phyloP scores from a whole-genome alignment of 1,284 basidiomycete species.

The Pseudozyma thailandica region DNA sequence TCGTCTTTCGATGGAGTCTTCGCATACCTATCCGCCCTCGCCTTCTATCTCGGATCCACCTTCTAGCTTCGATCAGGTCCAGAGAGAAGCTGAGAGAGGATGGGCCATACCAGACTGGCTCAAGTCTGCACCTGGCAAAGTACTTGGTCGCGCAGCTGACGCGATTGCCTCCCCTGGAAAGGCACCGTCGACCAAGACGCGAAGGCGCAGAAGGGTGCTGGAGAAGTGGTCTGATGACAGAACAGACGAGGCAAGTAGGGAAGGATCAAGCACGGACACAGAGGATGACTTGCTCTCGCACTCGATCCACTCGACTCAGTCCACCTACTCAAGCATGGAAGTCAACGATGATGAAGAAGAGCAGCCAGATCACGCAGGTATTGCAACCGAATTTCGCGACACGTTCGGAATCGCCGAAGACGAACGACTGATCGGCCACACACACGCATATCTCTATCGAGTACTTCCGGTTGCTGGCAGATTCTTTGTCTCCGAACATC shows the following conservation, averaged over 20 bases:
- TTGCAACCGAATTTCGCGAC: constrained; percentile 38
- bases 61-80: constrained; percentile 32
- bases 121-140: constrained; percentile 33
- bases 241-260: constrained; percentile 18
- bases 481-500: constrained; percentile 52
- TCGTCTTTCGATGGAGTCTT: constrained; percentile 35
- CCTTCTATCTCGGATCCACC: constrained; percentile 34
- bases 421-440: constrained; percentile 47
- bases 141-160: constrained; percentile 25
- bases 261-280: constrained; percentile 25
- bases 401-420: constrained; percentile 46
- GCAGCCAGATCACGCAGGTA: constrained; percentile 11
- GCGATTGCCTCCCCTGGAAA: constrained; percentile 1
- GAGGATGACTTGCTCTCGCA: constrained; percentile 38
- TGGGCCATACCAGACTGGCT: constrained; percentile 50
- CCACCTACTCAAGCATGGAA: constrained; percentile 44
- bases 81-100: constrained; percentile 44
- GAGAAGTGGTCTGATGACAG: constrained; percentile 40
- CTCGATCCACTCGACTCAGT: constrained; percentile 32
- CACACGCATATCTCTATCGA: constrained; percentile 53
- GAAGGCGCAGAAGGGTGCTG: constrained; percentile 36
- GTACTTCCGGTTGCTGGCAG: constrained; percentile 58
- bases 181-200: neutral
- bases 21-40: constrained; percentile 46
- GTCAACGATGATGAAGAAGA: constrained; percentile 17